phyloP scores from a whole-genome alignment of 2,329 filamentous ascomycete species.

The Alternaria incomplexa region DNA sequence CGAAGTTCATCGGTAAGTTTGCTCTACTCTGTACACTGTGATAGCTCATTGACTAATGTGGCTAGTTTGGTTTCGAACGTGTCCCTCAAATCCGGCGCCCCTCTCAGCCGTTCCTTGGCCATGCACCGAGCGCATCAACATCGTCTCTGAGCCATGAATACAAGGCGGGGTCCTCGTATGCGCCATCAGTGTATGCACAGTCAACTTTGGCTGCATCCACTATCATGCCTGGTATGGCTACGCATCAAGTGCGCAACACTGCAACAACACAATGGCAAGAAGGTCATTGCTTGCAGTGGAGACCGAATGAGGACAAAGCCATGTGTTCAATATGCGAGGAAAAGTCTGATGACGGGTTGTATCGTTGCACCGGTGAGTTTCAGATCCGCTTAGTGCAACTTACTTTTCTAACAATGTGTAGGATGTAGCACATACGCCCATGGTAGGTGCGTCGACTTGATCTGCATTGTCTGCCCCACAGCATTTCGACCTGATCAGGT shows the following conservation, averaged over 20 bases:
- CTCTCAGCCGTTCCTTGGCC: slow-evolving; percentile 71
- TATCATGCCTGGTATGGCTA: slow-evolving; percentile 83
- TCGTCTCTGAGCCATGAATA: slow-evolving; percentile 63
- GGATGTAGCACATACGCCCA: slow-evolving; percentile 66
- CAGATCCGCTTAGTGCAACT: slow-evolving; percentile 3
- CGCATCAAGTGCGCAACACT: slow-evolving; percentile 79
- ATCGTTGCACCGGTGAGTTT: slow-evolving; percentile 67
- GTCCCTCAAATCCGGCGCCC: slow-evolving; percentile 68
- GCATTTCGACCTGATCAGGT: slow-evolving; percentile 72
- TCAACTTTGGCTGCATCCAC: slow-evolving; percentile 87
- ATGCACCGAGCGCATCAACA: slow-evolving; percentile 69
- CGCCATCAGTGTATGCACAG: slow-evolving; percentile 82
- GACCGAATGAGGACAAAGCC: slow-evolving; percentile 63
- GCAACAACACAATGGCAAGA: slow-evolving; percentile 84
- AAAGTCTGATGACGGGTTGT: slow-evolving; percentile 74
- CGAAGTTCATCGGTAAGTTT: slow-evolving; percentile 78
- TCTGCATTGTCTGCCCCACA: slow-evolving; percentile 69
- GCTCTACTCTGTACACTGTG: slow-evolving; percentile 7
- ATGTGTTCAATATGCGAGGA: slow-evolving; percentile 79
- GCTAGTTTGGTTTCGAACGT: slow-evolving; percentile 75
- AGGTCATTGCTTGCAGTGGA: slow-evolving; percentile 78
- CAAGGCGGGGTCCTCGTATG: slow-evolving; percentile 65
- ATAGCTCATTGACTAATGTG: slow-evolving; percentile 31
- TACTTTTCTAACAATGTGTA: slow-evolving; percentile 29
- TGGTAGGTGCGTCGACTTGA: slow-evolving; percentile 63